Evolutionary conservation across 2,329 filamentous ascomycete species (phyloP).

Genomic region (Ophiostoma montium): DNA sequence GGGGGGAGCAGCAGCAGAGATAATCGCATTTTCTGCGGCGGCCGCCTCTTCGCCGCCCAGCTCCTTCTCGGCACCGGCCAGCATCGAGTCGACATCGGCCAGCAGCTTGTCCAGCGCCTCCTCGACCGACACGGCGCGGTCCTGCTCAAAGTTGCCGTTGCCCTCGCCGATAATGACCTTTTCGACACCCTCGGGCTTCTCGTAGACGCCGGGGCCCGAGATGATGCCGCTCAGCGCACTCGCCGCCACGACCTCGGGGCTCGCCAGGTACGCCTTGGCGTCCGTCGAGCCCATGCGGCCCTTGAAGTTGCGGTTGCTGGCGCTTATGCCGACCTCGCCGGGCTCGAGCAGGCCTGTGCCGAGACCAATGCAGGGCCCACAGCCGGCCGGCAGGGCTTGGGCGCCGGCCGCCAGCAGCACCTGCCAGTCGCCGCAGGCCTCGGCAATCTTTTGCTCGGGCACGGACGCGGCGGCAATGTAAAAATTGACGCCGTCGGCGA

Average conservation of each 20-base stretch:
- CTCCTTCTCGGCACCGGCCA: constrained; percentile 33
- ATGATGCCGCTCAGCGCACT: constrained; percentile 65
- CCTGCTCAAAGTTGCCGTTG: constrained; percentile 12
- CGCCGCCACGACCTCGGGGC: constrained; percentile 83
- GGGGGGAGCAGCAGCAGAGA: constrained; percentile 12
- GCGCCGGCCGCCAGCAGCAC: constrained; percentile 69
- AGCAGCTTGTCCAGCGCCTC: constrained; percentile 61
- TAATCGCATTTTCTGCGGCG: constrained; percentile 28
- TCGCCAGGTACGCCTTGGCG: constrained; percentile 74
- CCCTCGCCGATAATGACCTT: constrained; percentile 21
- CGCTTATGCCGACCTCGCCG: constrained; percentile 76
- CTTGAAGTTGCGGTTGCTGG: constrained; percentile 81
- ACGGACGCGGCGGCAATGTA: constrained; percentile 82
- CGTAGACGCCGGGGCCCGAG: constrained; percentile 63
- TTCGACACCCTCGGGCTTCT: constrained; percentile 28
- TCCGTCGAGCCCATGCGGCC: constrained; percentile 74
- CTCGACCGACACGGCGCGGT: constrained; percentile 30
- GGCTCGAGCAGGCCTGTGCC: constrained; percentile 57
- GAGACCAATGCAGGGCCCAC: constrained; percentile 77
- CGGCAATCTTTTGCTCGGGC: constrained; percentile 61
- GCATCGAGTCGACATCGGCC: constrained; percentile 49
- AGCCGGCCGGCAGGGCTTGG: constrained; percentile 53
- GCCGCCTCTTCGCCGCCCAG: constrained; percentile 14
- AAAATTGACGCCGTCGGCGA: constrained; percentile 64
- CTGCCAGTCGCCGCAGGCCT: constrained; percentile 78